phyloP scores from a whole-genome alignment of 1,284 basidiomycete genomes.

The Apiotrichum akiyoshidainum region DNA sequence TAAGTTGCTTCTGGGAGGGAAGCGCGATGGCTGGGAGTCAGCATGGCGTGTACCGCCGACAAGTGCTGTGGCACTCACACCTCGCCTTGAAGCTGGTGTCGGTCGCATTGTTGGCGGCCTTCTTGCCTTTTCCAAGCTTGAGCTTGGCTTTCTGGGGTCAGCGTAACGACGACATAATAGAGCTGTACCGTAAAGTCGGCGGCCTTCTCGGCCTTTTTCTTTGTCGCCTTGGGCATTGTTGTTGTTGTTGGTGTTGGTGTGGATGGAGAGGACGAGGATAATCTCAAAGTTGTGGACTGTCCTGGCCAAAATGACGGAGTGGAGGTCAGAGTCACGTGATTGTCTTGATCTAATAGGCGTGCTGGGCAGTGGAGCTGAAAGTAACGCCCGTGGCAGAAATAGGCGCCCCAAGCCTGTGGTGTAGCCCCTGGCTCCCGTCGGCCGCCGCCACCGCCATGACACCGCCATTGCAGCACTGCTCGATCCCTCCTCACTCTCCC shows the following conservation, averaged over 20 bases:
- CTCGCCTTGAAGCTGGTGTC: conserved; percentile 94
- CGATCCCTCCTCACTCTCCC: neutral
- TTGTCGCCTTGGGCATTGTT: conserved; percentile 76
- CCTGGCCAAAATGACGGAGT: neutral
- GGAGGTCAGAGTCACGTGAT: conserved; percentile 4
- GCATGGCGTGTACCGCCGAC: conserved; percentile 16
- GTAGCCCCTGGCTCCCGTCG: neutral
- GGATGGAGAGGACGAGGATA: no score
- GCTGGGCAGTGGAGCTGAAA: no score
- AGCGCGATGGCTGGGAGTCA: conserved; percentile 71
- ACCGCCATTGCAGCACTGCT: neutral
- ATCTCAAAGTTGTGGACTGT: no score
- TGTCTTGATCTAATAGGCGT: no score
- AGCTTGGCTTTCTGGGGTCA: conserved; percentile 80
- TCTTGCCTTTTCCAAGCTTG: conserved; percentile 93
- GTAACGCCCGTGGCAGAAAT: no score
- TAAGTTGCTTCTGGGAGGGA: conserved; percentile 67
- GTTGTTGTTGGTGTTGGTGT: no score
- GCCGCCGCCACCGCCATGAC: conserved; percentile 1
- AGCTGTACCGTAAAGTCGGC: conserved; percentile 74
- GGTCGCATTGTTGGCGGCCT: conserved; percentile 74
- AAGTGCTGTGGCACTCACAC: conserved; percentile 56
- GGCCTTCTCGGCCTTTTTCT: conserved; percentile 78
- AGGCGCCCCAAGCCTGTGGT: no score
- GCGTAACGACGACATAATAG: conserved; percentile 14